Base-by-base conservation (phyloP, 768 basidiomycete species). In the Rhizopogon sp. region DNA sequence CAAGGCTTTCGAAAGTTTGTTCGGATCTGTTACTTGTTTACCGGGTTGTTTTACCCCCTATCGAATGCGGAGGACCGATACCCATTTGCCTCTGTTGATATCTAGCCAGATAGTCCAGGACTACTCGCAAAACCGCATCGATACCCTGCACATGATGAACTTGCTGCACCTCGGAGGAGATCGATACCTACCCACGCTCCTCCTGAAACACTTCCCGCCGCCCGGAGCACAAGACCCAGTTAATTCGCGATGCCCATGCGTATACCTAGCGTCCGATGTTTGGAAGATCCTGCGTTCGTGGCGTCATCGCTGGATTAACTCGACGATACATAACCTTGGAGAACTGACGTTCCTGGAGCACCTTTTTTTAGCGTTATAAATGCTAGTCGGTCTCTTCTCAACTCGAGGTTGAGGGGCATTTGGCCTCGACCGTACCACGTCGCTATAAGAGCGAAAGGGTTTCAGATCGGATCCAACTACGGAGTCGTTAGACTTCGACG, bases 251-350 rank as follows among this genome's bases (percentile, higher is more conserved):
- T 63, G 95, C 97, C 1, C 87, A 91, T 66, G 97, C 95, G 0
- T 89, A 81, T 67, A 98, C 96, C 0, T 98, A 14, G 96, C 96
- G 2, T 96, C 96, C 0, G 94, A 96, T 62, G 90, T 93, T 62
- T 97, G 93, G 93, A 87, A 85, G 68, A 87, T 98, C 25, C 71
- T 99, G 52, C 74, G 98, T 20, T 97, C 93, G 7, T 96, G 98
- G 67, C 87, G 96, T 76, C 90, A 95, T 73, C 90, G 96, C 63
- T 98, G 97, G 96, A 99, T 99, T 73, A 99, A 99, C 76, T 98
- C 96, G 16, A 99, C 96, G 0, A 84, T 99, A 10, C 96, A 99
- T 76, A 99, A 98, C 72, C 74, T 99, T 53, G 91, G 87, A 50
- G 96, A 98, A 66, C 77, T 99, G 42, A 76, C 97, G 53, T 93